Percentiles rank a stretch among this genome's conserved stretches.
Evolutionary conservation across 768 basidiomycete genomes (phyloP).

Genomic region (Gelatoporia subvermispora): DNA sequence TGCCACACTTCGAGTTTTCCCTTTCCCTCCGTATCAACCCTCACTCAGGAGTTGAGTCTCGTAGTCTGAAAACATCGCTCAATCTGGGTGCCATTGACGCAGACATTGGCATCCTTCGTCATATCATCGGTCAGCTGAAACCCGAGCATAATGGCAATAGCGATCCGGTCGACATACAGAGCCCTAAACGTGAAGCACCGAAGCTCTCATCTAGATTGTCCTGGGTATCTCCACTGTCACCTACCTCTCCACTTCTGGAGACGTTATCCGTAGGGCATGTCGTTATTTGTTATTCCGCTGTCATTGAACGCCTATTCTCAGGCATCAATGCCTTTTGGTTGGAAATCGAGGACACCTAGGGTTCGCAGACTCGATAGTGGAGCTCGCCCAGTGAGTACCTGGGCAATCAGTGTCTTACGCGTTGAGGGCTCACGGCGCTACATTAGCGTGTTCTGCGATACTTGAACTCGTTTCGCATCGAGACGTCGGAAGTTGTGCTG

Average conservation of each 20-base stretch:
- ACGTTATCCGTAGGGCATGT: slow-evolving; percentile 27
- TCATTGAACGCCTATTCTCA: slow-evolving; percentile 15
- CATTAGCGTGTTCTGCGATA: too few relatives aligned
- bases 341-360: slow-evolving; percentile 32
- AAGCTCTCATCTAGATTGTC: not conserved
- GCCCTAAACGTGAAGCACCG: too few relatives aligned
- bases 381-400: slow-evolving; percentile 9
- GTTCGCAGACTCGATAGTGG: slow-evolving; percentile 13
- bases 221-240: slow-evolving; percentile 14
- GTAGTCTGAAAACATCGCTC: slow-evolving; percentile 45
- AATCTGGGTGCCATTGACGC: slow-evolving; percentile 42
- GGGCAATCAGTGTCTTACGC: not conserved
- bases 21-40: slow-evolving; percentile 58
- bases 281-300: not conserved
- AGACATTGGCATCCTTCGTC: slow-evolving; percentile 39
- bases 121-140: slow-evolving; percentile 21
- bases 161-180: too few relatives aligned
- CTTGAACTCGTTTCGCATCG: too few relatives aligned
- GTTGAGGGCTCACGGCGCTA: too few relatives aligned
- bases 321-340: slow-evolving; percentile 45
- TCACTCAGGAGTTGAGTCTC: slow-evolving; percentile 48
- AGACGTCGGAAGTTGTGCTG: too few relatives aligned
- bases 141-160: too few relatives aligned
- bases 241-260: slow-evolving; percentile 20
- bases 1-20: slow-evolving; percentile 23